Base-by-base conservation (phyloP, 78 protist genomes). In the Dictyostelium purpureum region DNA sequence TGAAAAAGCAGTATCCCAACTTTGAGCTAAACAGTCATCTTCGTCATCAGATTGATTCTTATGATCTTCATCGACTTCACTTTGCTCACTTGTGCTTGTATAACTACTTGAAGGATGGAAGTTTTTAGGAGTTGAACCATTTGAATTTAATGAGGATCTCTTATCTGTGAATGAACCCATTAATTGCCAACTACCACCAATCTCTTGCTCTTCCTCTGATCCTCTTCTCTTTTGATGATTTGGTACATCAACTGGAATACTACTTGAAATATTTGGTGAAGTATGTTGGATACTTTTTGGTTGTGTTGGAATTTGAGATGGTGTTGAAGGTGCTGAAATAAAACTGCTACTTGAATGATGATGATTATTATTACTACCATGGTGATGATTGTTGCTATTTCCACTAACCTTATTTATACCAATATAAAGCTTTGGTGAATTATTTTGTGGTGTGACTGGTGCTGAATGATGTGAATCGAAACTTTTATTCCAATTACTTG, bases 171-270 rank as follows among this genome's bases (percentile, higher is more conserved):
- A 67, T 9, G 90, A 82, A 2, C 90, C 90, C 90, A 82, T 82
- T 31, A 82, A n/a, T 52, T 82, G 90, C 90, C 90, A 82, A 65
- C 90, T 82, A 6, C 90, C 90, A 35, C 90, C 90, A 9, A 82
- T 37, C 33, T 82, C 90, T 9, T 35, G 33, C 21, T 33, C 54
- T 42, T 37, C 77, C 21, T 7, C 51, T 33, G 81, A 75, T 6
- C 81, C 81, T 45, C 81, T 52, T 28, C 52, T 75, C 35, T 35
- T 75, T 59, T 35, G 69, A 7, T 21, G 38, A 45, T 47, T 71
- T 70, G 90, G 90, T 37, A 82, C 90, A 28, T 82, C 90, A n/a
- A 82, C 75, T 21, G 90, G 90, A 16, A 61, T 52, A 78, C 70
- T 49, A 4, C 40, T 59, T 10, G 90, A 51, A 4, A 49, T 69